Base-by-base conservation (phyloP, 495 filamentous ascomycete genomes). In the Trichoderma asperelloides region DNA sequence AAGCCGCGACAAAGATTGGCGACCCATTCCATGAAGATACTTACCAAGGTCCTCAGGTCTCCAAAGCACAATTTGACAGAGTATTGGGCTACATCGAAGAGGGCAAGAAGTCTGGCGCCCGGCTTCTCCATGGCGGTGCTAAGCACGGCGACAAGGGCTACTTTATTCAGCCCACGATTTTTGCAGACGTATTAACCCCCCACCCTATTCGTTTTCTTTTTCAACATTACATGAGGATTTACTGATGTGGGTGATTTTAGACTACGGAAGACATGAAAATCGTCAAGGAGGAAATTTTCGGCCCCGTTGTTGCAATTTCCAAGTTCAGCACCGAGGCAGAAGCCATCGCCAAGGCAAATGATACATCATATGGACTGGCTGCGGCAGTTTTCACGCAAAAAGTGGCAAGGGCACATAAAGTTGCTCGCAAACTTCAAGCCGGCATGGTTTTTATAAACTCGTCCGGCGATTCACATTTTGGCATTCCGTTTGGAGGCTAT, bases 11-110 rank as follows among this genome's bases (percentile, higher is more conserved):
- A 30, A 60, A 30, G 27, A 60, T 98, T 71, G 95, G 96, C 68
- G 92, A 98, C 81, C 95, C 95, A 72, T 98, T 97, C 84, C 80
- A 84, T 66, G 69, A 80, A 62, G 84, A 89, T 62, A 98, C 95
- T 67, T 98, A 97, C 92, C 96, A 98, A 81, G 95, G 95, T 68
- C 95, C 95, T 37, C 95, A 97, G 78, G 91, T 98, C 70, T 96
- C 91, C 33, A 84, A 98, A 79, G 81, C 96, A 37, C 95, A 98
- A 80, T 98, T 89, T 72, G 94, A 98, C 80, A 91, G 92, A 68
- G 95, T 98, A 80, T 97, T 98, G 96, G 86, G 88, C 74, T 98
- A 97, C 84, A 98, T 98, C 76, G 81, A 97, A 74, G 80, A 87
- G 72, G 95, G 95, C 70, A 95, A 93, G 85, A 84, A 89, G 72